These are phyloP conservation scores for Lepidopterella palustris DNA, from an alignment of 495 filamentous ascomycete species.

Conservation along the genomic window DNA sequence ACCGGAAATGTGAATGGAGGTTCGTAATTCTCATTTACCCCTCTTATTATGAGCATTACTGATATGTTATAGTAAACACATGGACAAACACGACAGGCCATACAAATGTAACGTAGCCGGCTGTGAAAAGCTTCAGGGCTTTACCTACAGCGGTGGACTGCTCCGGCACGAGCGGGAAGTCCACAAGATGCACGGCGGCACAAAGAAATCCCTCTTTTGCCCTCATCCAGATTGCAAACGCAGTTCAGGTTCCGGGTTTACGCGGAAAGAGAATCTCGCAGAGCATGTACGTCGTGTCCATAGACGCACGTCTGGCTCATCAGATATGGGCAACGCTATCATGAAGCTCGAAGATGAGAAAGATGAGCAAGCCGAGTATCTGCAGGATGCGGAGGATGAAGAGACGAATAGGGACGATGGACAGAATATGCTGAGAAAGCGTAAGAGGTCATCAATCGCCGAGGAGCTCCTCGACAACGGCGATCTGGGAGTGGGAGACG, in stretches of 20 bases:
- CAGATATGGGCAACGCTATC: conserved; percentile 42
- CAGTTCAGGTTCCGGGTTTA: conserved; percentile 69
- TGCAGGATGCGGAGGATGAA: neutral
- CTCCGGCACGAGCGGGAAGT: conserved; percentile 86
- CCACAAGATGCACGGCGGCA: conserved; percentile 77
- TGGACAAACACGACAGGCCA: conserved; percentile 93
- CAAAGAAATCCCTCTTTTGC: conserved; percentile 71
- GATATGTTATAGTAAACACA: conserved; percentile 63
- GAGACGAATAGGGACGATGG: conserved; percentile 5
- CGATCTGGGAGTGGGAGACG: conserved; percentile 39
- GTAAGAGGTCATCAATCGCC: conserved; percentile 35
- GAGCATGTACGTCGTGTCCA: conserved; percentile 80
- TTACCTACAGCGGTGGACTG: conserved; percentile 87
- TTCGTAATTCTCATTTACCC: conserved; percentile 42
- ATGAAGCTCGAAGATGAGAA: conserved; percentile 19
- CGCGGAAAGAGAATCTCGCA: conserved; percentile 77
- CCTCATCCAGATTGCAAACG: conserved; percentile 75
- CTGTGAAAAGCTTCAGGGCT: conserved; percentile 85
- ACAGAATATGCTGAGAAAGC: conserved; percentile 38
- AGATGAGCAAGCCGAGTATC: neutral
- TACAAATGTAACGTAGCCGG: conserved; percentile 71
- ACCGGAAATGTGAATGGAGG: conserved; percentile 88
- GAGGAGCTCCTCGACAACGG: conserved; percentile 4
- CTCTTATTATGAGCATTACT: neutral
- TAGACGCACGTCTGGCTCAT: conserved; percentile 17